These are phyloP conservation scores for Hymenoscyphus occultus DNA, from an alignment of 2,329 filamentous ascomycete genomes.

Conservation along the genomic window DNA sequence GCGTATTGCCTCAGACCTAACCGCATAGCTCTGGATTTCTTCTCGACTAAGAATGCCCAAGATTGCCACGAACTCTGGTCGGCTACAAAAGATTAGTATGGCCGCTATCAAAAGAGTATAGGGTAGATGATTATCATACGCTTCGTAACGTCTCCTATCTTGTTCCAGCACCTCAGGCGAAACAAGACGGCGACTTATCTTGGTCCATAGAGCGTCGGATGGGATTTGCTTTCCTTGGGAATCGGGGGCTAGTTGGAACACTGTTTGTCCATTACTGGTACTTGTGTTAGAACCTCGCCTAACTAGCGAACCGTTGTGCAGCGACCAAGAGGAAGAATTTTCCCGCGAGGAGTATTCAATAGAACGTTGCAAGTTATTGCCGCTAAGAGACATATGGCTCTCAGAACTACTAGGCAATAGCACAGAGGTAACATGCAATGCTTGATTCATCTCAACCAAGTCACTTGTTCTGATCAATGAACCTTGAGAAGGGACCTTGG, in stretches of 20 bases:
- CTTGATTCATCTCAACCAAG: constrained; percentile 21
- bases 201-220: constrained; percentile 57
- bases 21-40: constrained; percentile 51
- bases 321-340: constrained; percentile 23
- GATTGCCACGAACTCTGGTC: constrained; percentile 58
- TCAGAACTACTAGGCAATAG: constrained; percentile 24
- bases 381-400: constrained; percentile 23
- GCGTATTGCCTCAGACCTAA: constrained; percentile 40
- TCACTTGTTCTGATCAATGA: constrained; percentile 30
- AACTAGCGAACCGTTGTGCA: constrained; percentile 8
- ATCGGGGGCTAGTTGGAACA: constrained; percentile 49
- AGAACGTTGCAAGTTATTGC: constrained; percentile 20
- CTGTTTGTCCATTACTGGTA: constrained; percentile 14
- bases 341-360: constrained; percentile 25
- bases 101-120: background rate
- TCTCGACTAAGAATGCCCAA: constrained; percentile 53
- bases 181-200: constrained; percentile 52
- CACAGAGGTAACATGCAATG: constrained; percentile 21
- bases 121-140: constrained; percentile 32
- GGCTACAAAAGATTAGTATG: constrained; percentile 24
- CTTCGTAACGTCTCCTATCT: constrained; percentile 58
- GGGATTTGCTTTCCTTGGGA: constrained; percentile 55
- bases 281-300: constrained; percentile 18
- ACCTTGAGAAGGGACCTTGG: constrained; percentile 16
- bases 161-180: constrained; percentile 56